phyloP scores from a whole-genome alignment of 2,329 filamentous ascomycete genomes.

The Stagonosporopsis cucurbitacearum region DNA sequence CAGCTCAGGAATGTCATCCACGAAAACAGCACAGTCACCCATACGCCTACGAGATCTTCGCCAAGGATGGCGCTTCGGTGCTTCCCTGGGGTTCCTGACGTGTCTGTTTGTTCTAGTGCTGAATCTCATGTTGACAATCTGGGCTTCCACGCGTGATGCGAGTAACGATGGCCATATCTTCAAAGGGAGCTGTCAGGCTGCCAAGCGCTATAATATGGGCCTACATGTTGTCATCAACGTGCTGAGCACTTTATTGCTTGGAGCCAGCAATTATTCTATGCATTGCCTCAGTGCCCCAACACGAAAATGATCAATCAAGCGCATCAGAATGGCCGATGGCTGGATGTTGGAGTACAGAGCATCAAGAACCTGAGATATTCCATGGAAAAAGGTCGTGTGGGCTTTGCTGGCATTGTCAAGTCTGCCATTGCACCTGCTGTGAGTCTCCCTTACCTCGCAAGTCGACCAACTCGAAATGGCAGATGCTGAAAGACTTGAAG shows the following conservation, averaged over 20 bases:
- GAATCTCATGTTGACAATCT: neutral
- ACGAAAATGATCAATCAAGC: constrained; percentile 54
- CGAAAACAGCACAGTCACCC: neutral
- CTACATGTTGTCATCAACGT: constrained; percentile 58
- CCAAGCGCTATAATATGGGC: constrained; percentile 2
- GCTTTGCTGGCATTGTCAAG: constrained; percentile 16
- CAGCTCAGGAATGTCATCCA: neutral
- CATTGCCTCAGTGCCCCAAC: constrained; percentile 59
- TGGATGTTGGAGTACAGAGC: constrained; percentile 29
- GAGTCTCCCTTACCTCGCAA: neutral
- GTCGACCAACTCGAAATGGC: no score
- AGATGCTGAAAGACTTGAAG: no score
- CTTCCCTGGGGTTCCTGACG: neutral
- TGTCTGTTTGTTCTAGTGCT: neutral
- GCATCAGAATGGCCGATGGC: constrained; percentile 42
- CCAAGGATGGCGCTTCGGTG: neutral
- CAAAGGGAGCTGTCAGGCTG: neutral
- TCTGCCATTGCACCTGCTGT: constrained; percentile 26
- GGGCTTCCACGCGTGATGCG: neutral
- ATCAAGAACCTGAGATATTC: constrained; percentile 22
- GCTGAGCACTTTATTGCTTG: constrained; percentile 53
- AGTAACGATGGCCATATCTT: neutral
- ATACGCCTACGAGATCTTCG: neutral
- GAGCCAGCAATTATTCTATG: constrained; percentile 59
- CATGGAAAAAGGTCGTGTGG: constrained; percentile 16